Conservation (phyloP, 805 yeast genomes). For the Yarrowia hollandica region DNA sequence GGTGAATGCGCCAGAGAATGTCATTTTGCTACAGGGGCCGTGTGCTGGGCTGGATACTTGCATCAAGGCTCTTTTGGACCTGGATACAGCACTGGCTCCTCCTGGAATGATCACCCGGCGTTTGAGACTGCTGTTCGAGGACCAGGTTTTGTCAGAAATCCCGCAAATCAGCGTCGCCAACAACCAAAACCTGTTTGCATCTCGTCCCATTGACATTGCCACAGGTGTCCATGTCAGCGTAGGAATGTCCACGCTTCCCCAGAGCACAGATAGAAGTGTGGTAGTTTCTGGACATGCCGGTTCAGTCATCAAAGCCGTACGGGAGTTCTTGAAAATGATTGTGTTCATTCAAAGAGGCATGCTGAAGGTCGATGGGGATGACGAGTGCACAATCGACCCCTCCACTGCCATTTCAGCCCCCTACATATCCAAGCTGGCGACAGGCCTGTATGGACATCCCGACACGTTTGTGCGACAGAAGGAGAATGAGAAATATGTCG, state of each 20-base stretch:
- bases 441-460: conserved; percentile 35
- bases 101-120: conserved; percentile 23
- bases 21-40: conserved; percentile 9
- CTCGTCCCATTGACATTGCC: conserved; percentile 14
- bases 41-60: conserved; percentile 4
- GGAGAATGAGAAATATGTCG: conserved; percentile 30
- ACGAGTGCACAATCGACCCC: background rate
- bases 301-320: background rate
- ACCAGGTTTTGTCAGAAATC: background rate
- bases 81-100: conserved; percentile 11
- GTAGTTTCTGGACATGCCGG: conserved; percentile 3
- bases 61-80: conserved; percentile 11
- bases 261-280: conserved; percentile 14
- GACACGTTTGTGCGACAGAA: conserved; percentile 33
- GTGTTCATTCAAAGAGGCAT: conserved; percentile 1
- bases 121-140: conserved; percentile 1
- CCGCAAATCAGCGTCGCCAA: background rate
- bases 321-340: conserved; percentile 19
- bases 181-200: conserved; percentile 10
- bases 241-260: conserved; percentile 21
- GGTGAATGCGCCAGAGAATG: conserved; percentile 20
- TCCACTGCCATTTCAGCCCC: background rate
- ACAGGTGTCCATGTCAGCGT: conserved; percentile 11
- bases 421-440: conserved; percentile 31
- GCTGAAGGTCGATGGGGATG: background rate